Evolutionary conservation across 2,329 filamentous ascomycete genomes (phyloP), one percentile per base, ranked within the genome.

Genomic region (Penicillium paneum): DNA sequence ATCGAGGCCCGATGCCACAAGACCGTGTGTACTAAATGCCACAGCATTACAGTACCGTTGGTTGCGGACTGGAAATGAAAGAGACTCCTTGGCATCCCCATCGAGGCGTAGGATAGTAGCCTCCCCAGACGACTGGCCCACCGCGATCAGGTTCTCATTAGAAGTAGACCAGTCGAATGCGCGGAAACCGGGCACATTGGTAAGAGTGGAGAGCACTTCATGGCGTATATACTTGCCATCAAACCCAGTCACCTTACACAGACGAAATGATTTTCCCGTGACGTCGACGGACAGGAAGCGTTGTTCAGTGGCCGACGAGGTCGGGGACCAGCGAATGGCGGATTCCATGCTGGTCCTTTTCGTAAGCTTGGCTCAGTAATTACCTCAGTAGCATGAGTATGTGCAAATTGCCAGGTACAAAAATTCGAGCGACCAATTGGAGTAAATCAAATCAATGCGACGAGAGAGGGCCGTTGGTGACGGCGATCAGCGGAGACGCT

Each of bases 11-110:
- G 83, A 82, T 2, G 84, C 84, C 43, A 87, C 72, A 52, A 83
- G 74, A 29, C 82, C 81, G 58, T 77, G 72, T 34, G 76, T 72
- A 61, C 79, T 85, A 64, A 87, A 83, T 2, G 83, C 80, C 49
- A 87, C 82, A 2, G 84, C 83, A 67, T 87, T 87, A 68, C 83
- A 86, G 59, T 83, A 83, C 35, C 84, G 77, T 67, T 85, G 83
- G 57, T 83, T 82, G 59, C 82, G 79, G 57, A 85, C 80, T 24
- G 81, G 81, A 57, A 85, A 85, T 0, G 81, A 74, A 41, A 78
- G 66, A 7, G 74, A 72, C 42, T 69, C 70, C 63, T 74, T 80
- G 58, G 67, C 71, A 42, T 78, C 76, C 35, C 80, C 76, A 58
- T 81, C 78, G 48, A 87, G 74, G 48, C 79, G 79, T 52, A 86